phyloP scores from a whole-genome alignment of 768 basidiomycete genomes.

The Trametes cubensis region DNA sequence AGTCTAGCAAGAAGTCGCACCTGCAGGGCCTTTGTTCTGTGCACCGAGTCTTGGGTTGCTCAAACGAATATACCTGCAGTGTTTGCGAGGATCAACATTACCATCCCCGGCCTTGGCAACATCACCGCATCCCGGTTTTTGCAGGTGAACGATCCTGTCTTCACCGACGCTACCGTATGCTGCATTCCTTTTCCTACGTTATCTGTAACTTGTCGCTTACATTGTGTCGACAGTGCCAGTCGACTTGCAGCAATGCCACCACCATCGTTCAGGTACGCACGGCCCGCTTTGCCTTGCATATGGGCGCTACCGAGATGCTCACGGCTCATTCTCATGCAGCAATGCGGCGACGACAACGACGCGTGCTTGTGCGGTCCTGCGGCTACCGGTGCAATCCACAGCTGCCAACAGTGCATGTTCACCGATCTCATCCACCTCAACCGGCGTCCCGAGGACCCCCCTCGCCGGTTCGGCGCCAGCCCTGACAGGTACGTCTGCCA shows the following conservation, averaged over 20 bases:
- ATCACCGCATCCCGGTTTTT: conserved; percentile 51
- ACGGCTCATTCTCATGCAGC: not conserved
- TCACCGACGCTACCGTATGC: conserved; percentile 39
- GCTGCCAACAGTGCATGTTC: conserved; percentile 74
- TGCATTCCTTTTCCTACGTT: not conserved
- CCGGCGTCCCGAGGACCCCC: conserved; percentile 52
- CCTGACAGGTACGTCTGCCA: conserved; percentile 50
- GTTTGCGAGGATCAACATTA: conserved; percentile 50
- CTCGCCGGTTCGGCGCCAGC: conserved; percentile 61
- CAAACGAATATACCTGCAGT: conserved; percentile 28
- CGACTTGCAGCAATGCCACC: conserved; percentile 33
- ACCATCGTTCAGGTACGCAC: conserved; percentile 31
- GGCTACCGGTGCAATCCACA: conserved; percentile 44
- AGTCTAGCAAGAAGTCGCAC: not conserved
- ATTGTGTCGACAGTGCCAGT: conserved; percentile 34
- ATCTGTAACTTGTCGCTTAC: too few relatives aligned
- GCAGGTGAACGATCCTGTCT: conserved; percentile 36
- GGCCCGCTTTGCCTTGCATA: not conserved
- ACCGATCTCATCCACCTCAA: conserved; percentile 54
- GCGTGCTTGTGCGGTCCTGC: conserved; percentile 56
- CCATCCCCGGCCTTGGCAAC: conserved; percentile 40
- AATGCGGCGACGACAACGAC: conserved; percentile 47
- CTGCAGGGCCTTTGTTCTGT: too few relatives aligned
- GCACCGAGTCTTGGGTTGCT: not conserved
- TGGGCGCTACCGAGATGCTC: not conserved